A percentile compares a stretch with the other conserved stretches of the same genome.
These are phyloP conservation scores for Gnaphalium uliginosum DNA, from an alignment of 129 eudicot genomes.

Conservation along the genomic window DNA sequence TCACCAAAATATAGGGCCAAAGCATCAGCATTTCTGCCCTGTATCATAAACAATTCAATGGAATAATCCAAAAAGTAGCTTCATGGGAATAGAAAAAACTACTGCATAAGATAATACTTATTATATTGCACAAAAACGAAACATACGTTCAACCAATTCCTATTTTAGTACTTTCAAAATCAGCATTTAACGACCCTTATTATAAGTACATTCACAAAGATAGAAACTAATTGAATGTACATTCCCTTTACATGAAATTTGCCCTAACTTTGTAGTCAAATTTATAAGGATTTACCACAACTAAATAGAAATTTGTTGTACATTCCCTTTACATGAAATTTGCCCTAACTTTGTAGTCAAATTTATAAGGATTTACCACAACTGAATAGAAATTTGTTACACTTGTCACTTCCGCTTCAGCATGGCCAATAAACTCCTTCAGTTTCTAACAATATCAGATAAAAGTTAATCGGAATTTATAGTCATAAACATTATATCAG, in stretches of 20 bases:
- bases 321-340: slow-evolving; percentile 15
- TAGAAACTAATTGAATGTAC: slow-evolving; percentile 7
- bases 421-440: slow-evolving; percentile 61
- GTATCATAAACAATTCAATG: slow-evolving; percentile 29
- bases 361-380: slow-evolving; percentile 57
- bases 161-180: slow-evolving; percentile 1
- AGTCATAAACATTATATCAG: slow-evolving; percentile 19
- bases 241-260: slow-evolving; percentile 15
- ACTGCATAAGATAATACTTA: neutral
- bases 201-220: slow-evolving; percentile 6
- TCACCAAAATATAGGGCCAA: slow-evolving; percentile 93
- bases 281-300: slow-evolving; percentile 59
- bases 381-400: slow-evolving; percentile 59
- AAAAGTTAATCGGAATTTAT: slow-evolving; percentile 11
- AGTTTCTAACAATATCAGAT: slow-evolving; percentile 52
- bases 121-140: neutral
- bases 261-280: slow-evolving; percentile 10
- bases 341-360: slow-evolving; percentile 10
- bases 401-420: slow-evolving; percentile 70
- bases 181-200: neutral
- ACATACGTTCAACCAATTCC: neutral
- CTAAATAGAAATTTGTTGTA: too few species aligned
- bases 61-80: neutral
- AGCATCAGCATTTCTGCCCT: slow-evolving; percentile 96
- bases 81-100: neutral